phyloP scores from a whole-genome alignment of 176 grass and related monocot genomes.

The Triticum dicoccoides region DNA sequence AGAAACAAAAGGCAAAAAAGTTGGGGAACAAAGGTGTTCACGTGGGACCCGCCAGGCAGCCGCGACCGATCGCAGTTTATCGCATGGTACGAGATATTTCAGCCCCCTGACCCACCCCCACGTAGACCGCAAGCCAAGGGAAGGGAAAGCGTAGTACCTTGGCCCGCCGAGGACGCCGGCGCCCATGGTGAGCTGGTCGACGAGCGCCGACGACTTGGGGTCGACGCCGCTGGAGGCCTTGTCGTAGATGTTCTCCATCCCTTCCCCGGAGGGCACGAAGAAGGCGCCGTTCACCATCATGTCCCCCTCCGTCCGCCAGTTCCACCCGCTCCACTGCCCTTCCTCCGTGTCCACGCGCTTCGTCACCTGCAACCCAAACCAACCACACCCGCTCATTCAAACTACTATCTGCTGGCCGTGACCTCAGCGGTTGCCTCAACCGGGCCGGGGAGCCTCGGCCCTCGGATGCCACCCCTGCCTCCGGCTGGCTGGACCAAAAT shows the following conservation, averaged over 20 bases:
- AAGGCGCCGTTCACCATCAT: constrained; percentile 95
- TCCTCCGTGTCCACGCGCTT: constrained; percentile 95
- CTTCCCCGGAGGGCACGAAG: constrained; percentile 92
- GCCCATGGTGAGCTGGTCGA: constrained; percentile 76
- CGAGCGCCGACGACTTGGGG: constrained; percentile 65
- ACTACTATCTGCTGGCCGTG: background rate
- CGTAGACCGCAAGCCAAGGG: background rate
- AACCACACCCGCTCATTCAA: background rate
- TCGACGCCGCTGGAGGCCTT: constrained; percentile 66
- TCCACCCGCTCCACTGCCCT: constrained; percentile 68
- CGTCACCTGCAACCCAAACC: constrained; percentile 56
- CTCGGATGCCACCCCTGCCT: background rate
- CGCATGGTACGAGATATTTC: background rate
- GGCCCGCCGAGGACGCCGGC: constrained; percentile 85
- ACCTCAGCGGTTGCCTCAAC: background rate
- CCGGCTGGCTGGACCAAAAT: background rate
- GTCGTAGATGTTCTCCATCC: constrained; percentile 55
- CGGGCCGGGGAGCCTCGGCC: background rate
- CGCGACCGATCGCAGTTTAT: background rate
- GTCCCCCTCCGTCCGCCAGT: constrained; percentile 97
- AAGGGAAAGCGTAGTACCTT: constrained; percentile 34
- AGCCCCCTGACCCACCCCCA: background rate
- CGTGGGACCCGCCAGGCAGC: background rate
- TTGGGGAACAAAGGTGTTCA: background rate
- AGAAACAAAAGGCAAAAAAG: background rate